Evolutionary conservation across 225 moss, liverwort and hornwort genomes (phyloP).

Genomic region (Sphagnum contortum): DNA sequence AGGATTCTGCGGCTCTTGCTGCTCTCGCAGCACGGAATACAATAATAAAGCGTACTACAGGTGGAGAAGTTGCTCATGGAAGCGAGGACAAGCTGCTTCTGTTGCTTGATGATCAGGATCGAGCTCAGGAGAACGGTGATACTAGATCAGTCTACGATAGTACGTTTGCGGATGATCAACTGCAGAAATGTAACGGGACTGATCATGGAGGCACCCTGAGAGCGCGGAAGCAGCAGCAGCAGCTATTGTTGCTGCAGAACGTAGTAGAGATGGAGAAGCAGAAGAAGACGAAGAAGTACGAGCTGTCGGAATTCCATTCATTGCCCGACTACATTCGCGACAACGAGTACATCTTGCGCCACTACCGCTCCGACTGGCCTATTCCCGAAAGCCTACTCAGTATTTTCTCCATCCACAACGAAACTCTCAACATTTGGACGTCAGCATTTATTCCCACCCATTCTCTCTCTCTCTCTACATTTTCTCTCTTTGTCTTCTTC

Average conservation of each 20-base stretch:
- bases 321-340: constrained; percentile 86
- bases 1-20: too few relatives aligned
- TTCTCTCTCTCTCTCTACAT: not conserved
- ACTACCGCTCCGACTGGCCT: constrained; percentile 96
- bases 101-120: too few relatives aligned
- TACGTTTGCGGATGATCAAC: too few relatives aligned
- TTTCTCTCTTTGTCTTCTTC: too few relatives aligned
- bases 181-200: too few relatives aligned
- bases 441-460: constrained; percentile 17
- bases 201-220: too few relatives aligned
- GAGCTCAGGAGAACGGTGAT: too few relatives aligned
- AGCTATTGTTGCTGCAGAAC: constrained; percentile 10
- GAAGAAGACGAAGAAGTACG: constrained; percentile 59
- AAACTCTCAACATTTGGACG: constrained; percentile 99
- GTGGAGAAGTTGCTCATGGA: too few relatives aligned
- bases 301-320: constrained; percentile 75
- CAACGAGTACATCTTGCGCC: constrained; percentile 78
- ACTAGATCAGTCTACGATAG: too few relatives aligned
- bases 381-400: constrained; percentile 72
- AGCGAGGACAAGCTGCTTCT: too few relatives aligned
- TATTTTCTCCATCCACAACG: constrained; percentile 89
- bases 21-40: too few relatives aligned
- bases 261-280: constrained; percentile 32
- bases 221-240: constrained; percentile 15
- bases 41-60: too few relatives aligned